These are phyloP conservation scores for Dichomitus squalens DNA, from an alignment of 1,284 basidiomycete genomes.

Conservation along the genomic window DNA sequence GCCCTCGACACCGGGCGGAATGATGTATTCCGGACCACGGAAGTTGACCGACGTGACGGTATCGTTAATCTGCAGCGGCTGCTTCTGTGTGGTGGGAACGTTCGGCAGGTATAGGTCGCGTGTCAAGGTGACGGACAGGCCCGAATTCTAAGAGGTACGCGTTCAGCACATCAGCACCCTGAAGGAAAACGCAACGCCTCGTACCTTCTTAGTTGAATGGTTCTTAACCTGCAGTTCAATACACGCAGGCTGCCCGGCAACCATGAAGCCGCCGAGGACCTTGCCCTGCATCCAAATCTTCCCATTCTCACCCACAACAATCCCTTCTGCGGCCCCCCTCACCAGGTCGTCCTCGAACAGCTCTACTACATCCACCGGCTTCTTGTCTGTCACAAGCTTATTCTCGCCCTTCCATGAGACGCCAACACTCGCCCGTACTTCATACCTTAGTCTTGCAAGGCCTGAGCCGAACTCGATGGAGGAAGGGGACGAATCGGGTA, in stretches of 20 bases:
- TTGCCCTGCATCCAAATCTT: slow-evolving; percentile 75
- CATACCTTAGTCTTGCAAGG: slow-evolving; percentile 67
- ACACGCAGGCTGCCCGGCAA: slow-evolving; percentile 69
- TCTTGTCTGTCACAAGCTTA: slow-evolving; percentile 61
- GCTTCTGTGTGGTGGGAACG: slow-evolving; percentile 40
- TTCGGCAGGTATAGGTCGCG: slow-evolving; percentile 60
- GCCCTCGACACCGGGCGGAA: slow-evolving; percentile 71
- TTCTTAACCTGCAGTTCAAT: slow-evolving; percentile 79
- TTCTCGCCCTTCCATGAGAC: slow-evolving; percentile 75
- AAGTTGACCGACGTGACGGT: slow-evolving; percentile 69
- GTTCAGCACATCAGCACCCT: not conserved
- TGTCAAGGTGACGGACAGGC: slow-evolving; percentile 58
- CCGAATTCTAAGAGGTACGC: slow-evolving; percentile 55
- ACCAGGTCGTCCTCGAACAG: slow-evolving; percentile 43
- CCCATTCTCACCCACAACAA: slow-evolving; percentile 72
- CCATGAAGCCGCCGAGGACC: slow-evolving; percentile 59
- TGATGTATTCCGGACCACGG: slow-evolving; percentile 69
- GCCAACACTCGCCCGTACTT: slow-evolving; percentile 67
- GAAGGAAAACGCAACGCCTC: slow-evolving; percentile 11
- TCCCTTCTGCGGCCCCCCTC: slow-evolving; percentile 50
- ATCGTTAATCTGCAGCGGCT: slow-evolving; percentile 63
- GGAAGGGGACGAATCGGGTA: slow-evolving; percentile 65
- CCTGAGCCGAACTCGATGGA: slow-evolving; percentile 70
- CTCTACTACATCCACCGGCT: slow-evolving; percentile 67
- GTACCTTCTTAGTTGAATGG: slow-evolving; percentile 73